These are phyloP conservation scores for Chrysochromulina tobinii DNA, from an alignment of 78 protist species.

Conservation along the genomic window DNA sequence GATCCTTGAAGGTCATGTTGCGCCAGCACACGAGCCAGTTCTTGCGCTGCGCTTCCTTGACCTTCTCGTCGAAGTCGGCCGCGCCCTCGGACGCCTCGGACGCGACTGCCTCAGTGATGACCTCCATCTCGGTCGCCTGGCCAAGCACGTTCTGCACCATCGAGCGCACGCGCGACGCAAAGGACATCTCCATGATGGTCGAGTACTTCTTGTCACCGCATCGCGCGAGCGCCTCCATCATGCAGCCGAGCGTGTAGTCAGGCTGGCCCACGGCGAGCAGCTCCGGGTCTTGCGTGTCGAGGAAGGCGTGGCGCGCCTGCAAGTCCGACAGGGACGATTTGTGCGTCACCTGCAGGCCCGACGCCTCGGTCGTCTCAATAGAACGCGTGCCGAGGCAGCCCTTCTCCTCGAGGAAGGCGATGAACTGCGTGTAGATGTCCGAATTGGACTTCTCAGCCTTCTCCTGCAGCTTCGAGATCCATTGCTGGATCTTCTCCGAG, in stretches of 20 bases:
- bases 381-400: too few species aligned
- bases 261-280: neutral
- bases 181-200: neutral
- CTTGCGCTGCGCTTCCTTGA: neutral
- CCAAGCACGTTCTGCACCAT: neutral
- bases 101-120: too few species aligned
- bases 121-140: neutral
- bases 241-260: neutral
- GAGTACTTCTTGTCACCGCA: neutral
- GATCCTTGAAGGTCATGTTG: neutral
- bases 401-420: neutral
- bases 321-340: neutral
- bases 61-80: too few species aligned
- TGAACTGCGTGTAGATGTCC: neutral
- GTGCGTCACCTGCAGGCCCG: too few species aligned
- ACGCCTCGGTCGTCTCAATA: too few species aligned
- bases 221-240: neutral
- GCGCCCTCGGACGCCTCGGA: too few species aligned
- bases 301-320: neutral
- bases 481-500: neutral
- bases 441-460: neutral
- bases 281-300: neutral
- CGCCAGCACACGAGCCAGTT: neutral
- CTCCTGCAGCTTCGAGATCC: neutral
- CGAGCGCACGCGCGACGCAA: neutral